phyloP scores from a whole-genome alignment of 2,329 filamentous ascomycete species.

The Rhynchosporium graminicola region DNA sequence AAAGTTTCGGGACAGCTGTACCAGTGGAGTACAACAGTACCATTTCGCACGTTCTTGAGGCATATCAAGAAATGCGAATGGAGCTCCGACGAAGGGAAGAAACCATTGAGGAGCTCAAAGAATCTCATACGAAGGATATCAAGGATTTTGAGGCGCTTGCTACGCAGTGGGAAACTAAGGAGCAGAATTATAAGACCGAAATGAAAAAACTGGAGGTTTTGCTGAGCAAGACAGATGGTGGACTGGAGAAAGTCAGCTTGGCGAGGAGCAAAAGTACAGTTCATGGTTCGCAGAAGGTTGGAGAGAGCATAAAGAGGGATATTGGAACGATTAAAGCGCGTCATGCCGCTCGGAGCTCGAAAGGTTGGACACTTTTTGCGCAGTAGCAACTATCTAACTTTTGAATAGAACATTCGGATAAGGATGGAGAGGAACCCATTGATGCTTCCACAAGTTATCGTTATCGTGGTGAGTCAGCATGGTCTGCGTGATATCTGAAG shows the following conservation, averaged over 20 bases:
- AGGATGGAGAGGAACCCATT: background rate
- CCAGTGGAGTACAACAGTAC: slow-evolving; percentile 39
- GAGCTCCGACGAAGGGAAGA: slow-evolving; percentile 30
- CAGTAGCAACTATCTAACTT: background rate
- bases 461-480: slow-evolving; percentile 8
- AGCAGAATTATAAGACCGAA: slow-evolving; percentile 37
- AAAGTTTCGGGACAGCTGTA: slow-evolving; percentile 30
- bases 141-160: slow-evolving; percentile 36
- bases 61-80: slow-evolving; percentile 33
- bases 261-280: slow-evolving; percentile 37
- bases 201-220: slow-evolving; percentile 39
- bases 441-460: slow-evolving; percentile 1
- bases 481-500: background rate
- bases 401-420: slow-evolving; percentile 2
- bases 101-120: slow-evolving; percentile 33
- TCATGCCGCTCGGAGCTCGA: slow-evolving; percentile 19
- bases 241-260: slow-evolving; percentile 37
- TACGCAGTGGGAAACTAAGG: slow-evolving; percentile 36
- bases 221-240: slow-evolving; percentile 36
- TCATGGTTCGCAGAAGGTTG: slow-evolving; percentile 32
- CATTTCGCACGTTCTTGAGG: slow-evolving; percentile 40
- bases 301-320: slow-evolving; percentile 27
- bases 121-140: slow-evolving; percentile 33
- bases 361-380: slow-evolving; percentile 7
- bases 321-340: slow-evolving; percentile 34